Evolutionary conservation across 208 protist species (phyloP).

Genomic region (Leishmania gerbilli): DNA sequence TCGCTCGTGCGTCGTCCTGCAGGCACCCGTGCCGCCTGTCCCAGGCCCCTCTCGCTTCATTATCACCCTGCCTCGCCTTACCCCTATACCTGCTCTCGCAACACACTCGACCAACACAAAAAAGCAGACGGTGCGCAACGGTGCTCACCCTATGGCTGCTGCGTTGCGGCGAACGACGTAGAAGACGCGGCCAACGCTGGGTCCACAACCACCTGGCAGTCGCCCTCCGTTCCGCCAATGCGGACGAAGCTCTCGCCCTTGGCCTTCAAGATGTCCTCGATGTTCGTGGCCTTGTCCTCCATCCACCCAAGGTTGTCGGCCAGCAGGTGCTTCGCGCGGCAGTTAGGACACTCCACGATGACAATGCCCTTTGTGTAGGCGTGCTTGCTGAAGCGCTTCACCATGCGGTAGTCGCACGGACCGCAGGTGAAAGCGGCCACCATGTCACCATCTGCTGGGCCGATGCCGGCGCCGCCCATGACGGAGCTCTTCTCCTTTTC

Average conservation of each 20-base stretch:
- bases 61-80: neutral
- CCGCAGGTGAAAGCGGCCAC: conserved; percentile 90
- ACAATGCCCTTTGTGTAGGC: conserved; percentile 93
- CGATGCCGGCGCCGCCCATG: conserved; percentile 84
- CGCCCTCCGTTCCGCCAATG: conserved; percentile 49
- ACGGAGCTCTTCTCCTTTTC: conserved; percentile 53
- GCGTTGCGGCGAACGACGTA: neutral
- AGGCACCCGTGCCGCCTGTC: too few relatives aligned
- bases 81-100: neutral
- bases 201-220: conserved; percentile 47
- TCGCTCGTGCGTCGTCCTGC: neutral
- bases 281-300: conserved; percentile 66
- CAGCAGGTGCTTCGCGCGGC: conserved; percentile 85
- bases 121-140: neutral
- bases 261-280: conserved; percentile 84
- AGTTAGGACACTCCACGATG: conserved; percentile 90
- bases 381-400: conserved; percentile 92
- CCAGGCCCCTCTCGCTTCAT: neutral
- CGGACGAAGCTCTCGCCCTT: conserved; percentile 74
- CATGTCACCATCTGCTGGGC: conserved; percentile 79
- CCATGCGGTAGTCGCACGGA: conserved; percentile 82
- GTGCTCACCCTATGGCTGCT: neutral
- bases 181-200: neutral
- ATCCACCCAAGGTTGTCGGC: conserved; percentile 94
- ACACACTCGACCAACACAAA: neutral